Base-by-base conservation (phyloP, 805 yeast species). In the Candida morakotiae region DNA sequence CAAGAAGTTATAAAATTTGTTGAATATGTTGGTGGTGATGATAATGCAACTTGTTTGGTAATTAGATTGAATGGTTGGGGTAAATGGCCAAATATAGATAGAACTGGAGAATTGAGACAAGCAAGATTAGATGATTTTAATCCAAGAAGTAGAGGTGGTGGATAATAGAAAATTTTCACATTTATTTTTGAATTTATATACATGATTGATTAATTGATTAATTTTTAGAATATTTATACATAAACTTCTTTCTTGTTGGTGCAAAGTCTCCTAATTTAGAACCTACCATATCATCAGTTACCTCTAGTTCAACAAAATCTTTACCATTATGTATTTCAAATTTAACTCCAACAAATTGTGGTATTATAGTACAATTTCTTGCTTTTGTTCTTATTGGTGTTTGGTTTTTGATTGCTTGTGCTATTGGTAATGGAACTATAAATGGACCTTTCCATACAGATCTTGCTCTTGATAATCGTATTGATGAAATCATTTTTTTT, bases 271-370 rank as follows among this genome's bases (percentile, higher is more conserved):
- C 98, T 39, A 93, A 67, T 58, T 91, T 93, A 48, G 81, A 77
- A 14, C 98, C 98, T 42, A 93, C 96, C 98, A 93, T 93, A 51
- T 93, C 93, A 56, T 93, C 97, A 7, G 83, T 77, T 20, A 93
- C 76, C 47, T 82, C 87, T 37, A 93, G 73, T 35, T 87, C 87
- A 27, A 88, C 95, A 56, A 89, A 93, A 49, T 87, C 95, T 56
- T 83, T 86, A 20, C 98, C 98, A 62, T 93, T 93, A 64, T 93
- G 98, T 24, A 93, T 86, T 62, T 93, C 95, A 61, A 93, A 93
- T 51, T 81, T 83, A 39, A 93, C 69, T 4, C 98, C 98, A 23
- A 93, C 96, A 63, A 93, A 91, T 57, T 87, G 95, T 15, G 98
- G 98, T 34, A 93, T 67, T 38, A 93, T 86, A 14, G 98, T 93